Base-by-base conservation (phyloP, 176 grass and related monocot species). In the Triticum turgidum region DNA sequence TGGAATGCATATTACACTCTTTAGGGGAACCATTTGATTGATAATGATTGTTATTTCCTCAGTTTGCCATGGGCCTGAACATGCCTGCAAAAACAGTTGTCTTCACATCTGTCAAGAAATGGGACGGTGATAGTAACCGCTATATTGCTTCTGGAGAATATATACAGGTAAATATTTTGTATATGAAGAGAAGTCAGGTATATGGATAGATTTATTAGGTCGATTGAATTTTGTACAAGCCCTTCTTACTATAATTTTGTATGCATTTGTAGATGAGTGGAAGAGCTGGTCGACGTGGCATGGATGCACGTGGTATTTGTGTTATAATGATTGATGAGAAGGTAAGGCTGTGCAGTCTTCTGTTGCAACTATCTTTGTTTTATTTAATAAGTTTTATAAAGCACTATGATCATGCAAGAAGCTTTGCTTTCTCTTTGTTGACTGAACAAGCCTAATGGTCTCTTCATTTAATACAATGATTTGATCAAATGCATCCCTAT, bases 11-110 rank as follows among this genome's bases (percentile, higher is more conserved):
- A 27, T 42, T 59, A 3, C 17, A 70, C 54, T 77, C 37, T 67
- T 52, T 84, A 39, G 56, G 32, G 44, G 27, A 35, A 76, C 10
- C 69, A 77, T 71, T 93, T 83, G 61, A 84, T 91, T n/a, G 88
- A 56, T 39, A 66, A 42, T 86, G 29, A 70, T 61, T 45, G 69
- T 77, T 47, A 59, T 59, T 90, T 76, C 49, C 18, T 78, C 80
- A 84, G 96, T 99, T 94, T 83, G 97, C 97, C 72, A 99, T 99
- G 97, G 97, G 97, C 21, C 54, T 99, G 74, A 99, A 99, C 87
- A 99, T 99, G 97, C 97, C 97, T 69, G 97, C 97, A 88, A 99
- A 99, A 92, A 99, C 97, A 6, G 97, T 99, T 83, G 97, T 99
- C 39, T 99, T 99, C 89, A 94, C 97, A 77, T 93, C 94, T 91